Evolutionary conservation across 2,329 filamentous ascomycete species (phyloP).

Genomic region (Neurospora sp.): DNA sequence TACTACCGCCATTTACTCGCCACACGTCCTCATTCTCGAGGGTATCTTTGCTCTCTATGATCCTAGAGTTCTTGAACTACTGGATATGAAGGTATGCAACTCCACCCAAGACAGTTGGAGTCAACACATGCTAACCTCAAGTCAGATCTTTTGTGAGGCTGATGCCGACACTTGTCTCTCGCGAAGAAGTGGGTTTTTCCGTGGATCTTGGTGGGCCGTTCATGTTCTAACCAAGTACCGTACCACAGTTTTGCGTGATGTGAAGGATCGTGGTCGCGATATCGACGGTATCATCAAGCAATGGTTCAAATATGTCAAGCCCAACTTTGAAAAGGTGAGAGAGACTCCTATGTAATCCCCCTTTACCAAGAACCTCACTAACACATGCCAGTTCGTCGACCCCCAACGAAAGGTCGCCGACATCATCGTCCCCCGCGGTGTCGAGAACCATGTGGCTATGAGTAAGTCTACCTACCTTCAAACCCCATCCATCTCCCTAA

Average conservation of each 20-base stretch:
- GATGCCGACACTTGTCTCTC: conserved; percentile 91
- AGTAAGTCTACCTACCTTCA: conserved; percentile 21
- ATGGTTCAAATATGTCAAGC: conserved; percentile 94
- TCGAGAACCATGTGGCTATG: conserved; percentile 91
- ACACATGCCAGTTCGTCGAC: conserved; percentile 57
- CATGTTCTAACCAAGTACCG: conserved; percentile 6
- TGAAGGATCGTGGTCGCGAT: conserved; percentile 79
- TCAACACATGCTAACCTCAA: background rate
- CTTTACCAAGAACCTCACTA: conserved; percentile 3
- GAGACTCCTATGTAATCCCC: conserved; percentile 4
- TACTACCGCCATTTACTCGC: conserved; percentile 88
- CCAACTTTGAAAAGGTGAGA: conserved; percentile 72
- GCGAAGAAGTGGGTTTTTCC: conserved; percentile 58
- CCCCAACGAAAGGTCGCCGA: conserved; percentile 88
- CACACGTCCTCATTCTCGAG: conserved; percentile 89
- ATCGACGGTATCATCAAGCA: conserved; percentile 96
- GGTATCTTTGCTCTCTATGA: conserved; percentile 95
- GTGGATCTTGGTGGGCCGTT: background rate
- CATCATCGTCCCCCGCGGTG: conserved; percentile 87
- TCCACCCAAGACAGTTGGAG: background rate
- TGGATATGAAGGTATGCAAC: conserved; percentile 71
- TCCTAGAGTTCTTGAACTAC: conserved; percentile 68
- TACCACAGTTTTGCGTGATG: conserved; percentile 66
- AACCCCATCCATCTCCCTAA: background rate
- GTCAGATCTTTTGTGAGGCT: conserved; percentile 85